These are phyloP conservation scores for Vaccinium corymbosum DNA, from an alignment of 148 eudicot genomes.

Conservation along the genomic window DNA sequence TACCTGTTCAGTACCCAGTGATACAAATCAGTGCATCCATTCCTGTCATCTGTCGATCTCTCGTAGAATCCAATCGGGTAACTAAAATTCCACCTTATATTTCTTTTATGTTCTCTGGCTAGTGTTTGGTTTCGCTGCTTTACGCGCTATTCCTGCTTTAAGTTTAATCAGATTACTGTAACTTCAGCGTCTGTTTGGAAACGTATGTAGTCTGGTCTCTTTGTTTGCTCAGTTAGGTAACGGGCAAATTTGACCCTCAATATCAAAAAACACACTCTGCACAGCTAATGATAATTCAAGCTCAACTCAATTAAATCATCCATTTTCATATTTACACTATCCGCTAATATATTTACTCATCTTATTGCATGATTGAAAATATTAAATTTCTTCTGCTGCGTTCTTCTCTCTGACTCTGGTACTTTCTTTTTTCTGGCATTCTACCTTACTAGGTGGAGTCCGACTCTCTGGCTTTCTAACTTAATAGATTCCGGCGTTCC, in stretches of 20 bases:
- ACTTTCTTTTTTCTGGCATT: background rate
- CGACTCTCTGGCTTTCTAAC: background rate
- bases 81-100: background rate
- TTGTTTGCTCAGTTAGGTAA: background rate
- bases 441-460: background rate
- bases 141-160: background rate
- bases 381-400: background rate
- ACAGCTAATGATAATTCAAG: background rate
- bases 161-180: background rate
- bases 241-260: background rate
- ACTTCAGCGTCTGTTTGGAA: background rate
- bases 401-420: background rate
- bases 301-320: background rate
- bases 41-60: background rate
- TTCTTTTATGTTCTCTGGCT: background rate
- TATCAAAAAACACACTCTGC: background rate
- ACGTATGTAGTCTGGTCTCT: background rate
- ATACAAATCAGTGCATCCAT: background rate
- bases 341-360: background rate
- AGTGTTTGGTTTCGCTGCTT: background rate
- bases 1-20: background rate
- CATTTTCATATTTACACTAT: background rate
- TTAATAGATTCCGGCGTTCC: slow-evolving; percentile 27
- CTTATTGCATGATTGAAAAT: slow-evolving; percentile 1
- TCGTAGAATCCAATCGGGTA: background rate